Evolutionary conservation across 345 rosid species (phyloP).

Genomic region (Diplotaxis tenuifolia): DNA sequence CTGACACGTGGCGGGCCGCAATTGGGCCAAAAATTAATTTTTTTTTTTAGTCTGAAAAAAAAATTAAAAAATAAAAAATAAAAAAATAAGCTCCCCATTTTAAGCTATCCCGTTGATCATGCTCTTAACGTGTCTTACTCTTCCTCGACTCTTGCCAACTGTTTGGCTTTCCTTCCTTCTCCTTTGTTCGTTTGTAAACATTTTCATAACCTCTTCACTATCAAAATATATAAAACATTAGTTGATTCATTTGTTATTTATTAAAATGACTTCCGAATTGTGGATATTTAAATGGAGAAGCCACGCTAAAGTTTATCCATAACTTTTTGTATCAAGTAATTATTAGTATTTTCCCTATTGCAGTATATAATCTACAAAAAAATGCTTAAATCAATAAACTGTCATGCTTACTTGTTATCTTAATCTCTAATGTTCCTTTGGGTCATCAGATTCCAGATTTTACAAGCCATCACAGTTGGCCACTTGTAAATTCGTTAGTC

Average conservation of each 20-base stretch:
- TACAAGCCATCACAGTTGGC: slow-evolving; percentile 6
- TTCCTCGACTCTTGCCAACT: slow-evolving; percentile 20
- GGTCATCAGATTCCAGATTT: slow-evolving; percentile 14
- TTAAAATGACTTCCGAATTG: not conserved
- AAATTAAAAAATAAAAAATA: too few relatives aligned
- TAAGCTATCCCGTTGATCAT: too few relatives aligned
- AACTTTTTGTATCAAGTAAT: not conserved
- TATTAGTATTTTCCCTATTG: not conserved
- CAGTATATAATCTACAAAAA: not conserved
- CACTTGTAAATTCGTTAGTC: slow-evolving; percentile 26
- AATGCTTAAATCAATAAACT: not conserved
- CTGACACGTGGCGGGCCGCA: too few relatives aligned
- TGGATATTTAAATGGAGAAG: not conserved
- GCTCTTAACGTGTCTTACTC: slow-evolving; percentile 23
- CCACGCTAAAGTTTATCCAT: not conserved
- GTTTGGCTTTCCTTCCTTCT: not conserved
- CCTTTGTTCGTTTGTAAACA: not conserved
- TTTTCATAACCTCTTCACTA: not conserved
- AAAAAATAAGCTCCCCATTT: too few relatives aligned
- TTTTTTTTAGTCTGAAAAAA: too few relatives aligned
- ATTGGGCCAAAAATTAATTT: too few relatives aligned
- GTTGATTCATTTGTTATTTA: not conserved
- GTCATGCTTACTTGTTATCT: slow-evolving; percentile 20
- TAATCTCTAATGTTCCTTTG: not conserved
- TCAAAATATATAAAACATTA: not conserved